phyloP scores from a whole-genome alignment of 208 protist species.

The Porcisia hertigi region DNA sequence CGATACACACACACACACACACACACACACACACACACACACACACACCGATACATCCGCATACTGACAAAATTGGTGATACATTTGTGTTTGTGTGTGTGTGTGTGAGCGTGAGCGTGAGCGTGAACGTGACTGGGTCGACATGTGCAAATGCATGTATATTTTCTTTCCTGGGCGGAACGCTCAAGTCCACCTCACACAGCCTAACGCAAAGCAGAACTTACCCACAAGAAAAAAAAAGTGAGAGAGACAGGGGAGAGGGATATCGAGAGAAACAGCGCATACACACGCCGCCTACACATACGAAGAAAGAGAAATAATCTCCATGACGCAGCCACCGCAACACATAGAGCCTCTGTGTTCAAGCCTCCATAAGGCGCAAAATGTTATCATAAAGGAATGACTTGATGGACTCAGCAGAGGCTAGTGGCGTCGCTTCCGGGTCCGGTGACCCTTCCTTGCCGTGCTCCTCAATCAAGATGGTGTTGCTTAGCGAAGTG shows the following conservation, averaged over 20 bases:
- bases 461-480: conserved; percentile 20
- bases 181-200: background rate
- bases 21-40: background rate
- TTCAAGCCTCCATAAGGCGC: conserved; percentile 18
- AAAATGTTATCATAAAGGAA: conserved; percentile 54
- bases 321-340: no score
- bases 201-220: background rate
- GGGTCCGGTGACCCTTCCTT: conserved; percentile 36
- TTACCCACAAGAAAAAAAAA: background rate
- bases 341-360: no score
- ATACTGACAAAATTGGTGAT: background rate
- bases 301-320: no score
- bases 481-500: conserved; percentile 31
- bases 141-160: background rate
- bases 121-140: no score
- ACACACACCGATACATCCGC: background rate
- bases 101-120: background rate
- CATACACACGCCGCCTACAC: background rate
- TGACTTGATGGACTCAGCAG: conserved; percentile 39
- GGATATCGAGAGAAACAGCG: background rate
- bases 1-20: background rate
- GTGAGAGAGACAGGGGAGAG: background rate
- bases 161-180: no score
- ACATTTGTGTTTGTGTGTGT: background rate
- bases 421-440: conserved; percentile 41